Evolutionary conservation across 305 asterid genomes (phyloP), one percentile per base, ranked within the genome.

Genomic region (Fraxinus sp.): DNA sequence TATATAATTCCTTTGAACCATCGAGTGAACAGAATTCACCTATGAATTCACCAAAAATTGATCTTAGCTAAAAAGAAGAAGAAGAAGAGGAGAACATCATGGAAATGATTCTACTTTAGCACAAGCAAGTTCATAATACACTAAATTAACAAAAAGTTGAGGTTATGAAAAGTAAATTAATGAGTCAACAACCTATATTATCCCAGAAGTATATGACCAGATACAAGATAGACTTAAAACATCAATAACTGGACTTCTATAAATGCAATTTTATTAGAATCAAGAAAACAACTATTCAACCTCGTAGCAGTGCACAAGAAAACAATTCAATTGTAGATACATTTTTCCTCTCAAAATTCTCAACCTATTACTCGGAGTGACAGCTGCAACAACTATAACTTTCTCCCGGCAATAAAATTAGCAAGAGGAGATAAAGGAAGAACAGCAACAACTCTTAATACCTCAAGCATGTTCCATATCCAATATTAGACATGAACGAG

Each of bases 1-100:
- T 39, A 59, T 32, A 77, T 30, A 73, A 32, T 62, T 32, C 36
- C 64, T 49, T 66, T 66, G 18, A 66, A 24, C n/a, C 36, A 24
- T 11, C 6, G 3, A 64, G 73, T 0, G n/a, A 28, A 24, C 18
- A 11, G 74, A n/a, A 4, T 66, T 66, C 32, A 26, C 74, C 16
- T 66, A 66, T 66, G 74, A 73, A 8, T 77, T 64, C 49, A 72
- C 52, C 39, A 64, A 39, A 26, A n/a, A 26, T n/a, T 28, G 39
- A 77, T 82, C 72, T 57, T 64, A 35, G 36, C 55, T 22, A 76
- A 57, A 74, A 78, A 41, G 28, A 30, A 66, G 52, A 52, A 36
- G 66, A 52, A 5, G 13, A 32, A 32, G 35, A 32, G 35, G 68
- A 64, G 68, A 78, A 59, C 5, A 13, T 57, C 28, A 20, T 18